Percentiles rank a stretch among this genome's conserved stretches.
These are phyloP conservation scores for Aspergillaceae sp. DNA, from an alignment of 2,329 filamentous ascomycete species.

Conservation along the genomic window DNA sequence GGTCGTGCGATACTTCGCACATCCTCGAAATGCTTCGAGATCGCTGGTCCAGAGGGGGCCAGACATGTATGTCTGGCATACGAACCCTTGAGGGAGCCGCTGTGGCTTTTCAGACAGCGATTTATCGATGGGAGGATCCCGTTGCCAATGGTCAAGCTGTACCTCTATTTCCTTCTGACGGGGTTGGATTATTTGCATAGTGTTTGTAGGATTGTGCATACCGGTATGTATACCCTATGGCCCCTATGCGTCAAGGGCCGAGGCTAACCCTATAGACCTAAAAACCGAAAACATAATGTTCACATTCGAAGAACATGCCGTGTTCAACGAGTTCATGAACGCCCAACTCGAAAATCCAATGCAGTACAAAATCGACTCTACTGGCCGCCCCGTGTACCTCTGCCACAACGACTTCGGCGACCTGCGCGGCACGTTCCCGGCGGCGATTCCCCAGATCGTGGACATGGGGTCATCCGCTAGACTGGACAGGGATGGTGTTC, in stretches of 20 bases:
- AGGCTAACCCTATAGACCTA: conserved; percentile 19
- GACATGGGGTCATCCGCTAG: conserved; percentile 23
- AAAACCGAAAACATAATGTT: conserved; percentile 36
- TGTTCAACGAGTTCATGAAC: conserved; percentile 10
- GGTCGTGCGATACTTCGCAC: conserved; percentile 10
- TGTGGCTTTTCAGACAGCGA: conserved; percentile 22
- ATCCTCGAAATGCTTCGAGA: conserved; percentile 16
- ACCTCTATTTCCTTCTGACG: conserved; percentile 28
- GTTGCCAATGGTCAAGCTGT: conserved; percentile 20
- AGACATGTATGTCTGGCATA: conserved; percentile 28
- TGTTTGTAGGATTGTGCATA: conserved; percentile 32
- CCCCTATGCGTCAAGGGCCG: not conserved
- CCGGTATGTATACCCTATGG: conserved; percentile 16
- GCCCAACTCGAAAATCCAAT: conserved; percentile 12
- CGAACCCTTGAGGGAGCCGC: conserved; percentile 28
- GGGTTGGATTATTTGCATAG: conserved; percentile 36
- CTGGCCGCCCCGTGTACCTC: conserved; percentile 21
- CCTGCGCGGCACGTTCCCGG: conserved; percentile 7
- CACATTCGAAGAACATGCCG: conserved; percentile 14
- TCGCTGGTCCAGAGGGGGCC: conserved; percentile 13
- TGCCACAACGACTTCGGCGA: conserved; percentile 22
- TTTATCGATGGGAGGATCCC: conserved; percentile 20
- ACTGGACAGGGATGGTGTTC: conserved; percentile 1
- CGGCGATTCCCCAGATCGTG: conserved; percentile 19
- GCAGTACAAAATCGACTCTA: conserved; percentile 16